Base-by-base conservation (phyloP, 495 filamentous ascomycete species). In the Hyaloscypha bicolor region DNA sequence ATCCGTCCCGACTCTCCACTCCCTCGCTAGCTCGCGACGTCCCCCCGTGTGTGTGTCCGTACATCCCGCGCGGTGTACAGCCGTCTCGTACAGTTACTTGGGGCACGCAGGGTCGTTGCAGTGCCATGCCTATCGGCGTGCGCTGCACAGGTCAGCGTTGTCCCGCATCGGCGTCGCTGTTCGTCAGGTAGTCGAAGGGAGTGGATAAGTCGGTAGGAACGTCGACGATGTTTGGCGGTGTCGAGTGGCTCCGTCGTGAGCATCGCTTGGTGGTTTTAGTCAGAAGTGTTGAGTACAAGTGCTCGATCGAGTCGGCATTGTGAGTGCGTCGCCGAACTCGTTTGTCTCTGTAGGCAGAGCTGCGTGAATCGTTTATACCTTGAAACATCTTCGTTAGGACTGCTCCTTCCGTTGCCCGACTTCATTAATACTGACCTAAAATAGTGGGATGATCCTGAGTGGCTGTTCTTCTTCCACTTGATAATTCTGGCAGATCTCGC, bases 1-100 rank as follows among this genome's bases (percentile, higher is more conserved):
- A 51, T 68, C 65, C 21, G 65, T 68, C 60, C 63, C 60, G 33
- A 63, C 65, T 63, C 67, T 65, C 67, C 59, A 69, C 67, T 60
- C 55, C 62, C 67, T 68, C 65, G 60, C 60, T 35, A 69, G 62
- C 52, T 69, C 65, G 57, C 66, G 67, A 62, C 67, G 42, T 62
- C 65, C 67, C 21, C 31, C 30, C 69, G n/a, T 61, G 29, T 61
- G n/a, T n/a, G n/a, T n/a, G n/a, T n/a, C n/a, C n/a, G n/a, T n/a
- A n/a, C n/a, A n/a, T n/a, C n/a, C n/a, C n/a, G n/a, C n/a, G n/a
- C n/a, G n/a, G n/a, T n/a, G n/a, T n/a, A n/a, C n/a, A n/a, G 64
- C 64, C 45, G 64, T 71, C 55, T 69, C 60, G 62, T 62, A 64
- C 60, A 71, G 59, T 64, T 71, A 58, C 35, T 4, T 9, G 33